Base-by-base conservation (phyloP, 176 grass and related monocot species). In the Lolium perenne region DNA sequence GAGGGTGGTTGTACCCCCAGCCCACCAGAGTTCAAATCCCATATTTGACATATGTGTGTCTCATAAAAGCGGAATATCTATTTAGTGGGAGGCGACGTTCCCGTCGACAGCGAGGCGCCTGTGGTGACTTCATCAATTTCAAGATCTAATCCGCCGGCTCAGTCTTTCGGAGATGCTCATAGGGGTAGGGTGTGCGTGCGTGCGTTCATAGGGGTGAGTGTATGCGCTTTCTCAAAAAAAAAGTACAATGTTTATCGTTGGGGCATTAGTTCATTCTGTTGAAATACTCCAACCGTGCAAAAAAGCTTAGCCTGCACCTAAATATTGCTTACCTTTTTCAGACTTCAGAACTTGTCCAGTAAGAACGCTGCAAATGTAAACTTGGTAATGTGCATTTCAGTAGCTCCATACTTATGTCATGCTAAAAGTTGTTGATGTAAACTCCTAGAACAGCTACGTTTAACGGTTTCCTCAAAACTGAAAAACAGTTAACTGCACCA, bases 361-460 rank as follows among this genome's bases (percentile, higher is more conserved):
- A 68, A 4, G 32, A 68, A 68, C 15, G 15, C 32, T 16, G 64
- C 64, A 56, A 53, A 4, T 35, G 17, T 12, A 20, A 38, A 51
- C 9, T 16, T 58, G 13, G 22, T 11, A 47, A 48, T 48, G 15
- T 61, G 6, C 17, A 13, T 6, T 0, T 17, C 63, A 68, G 15
- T 25, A 65, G 16, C 18, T 66, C 2, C 17, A 0, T 55, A 65
- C 69, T 13, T 13, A n/a, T 26, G 45, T 15, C 14, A 74, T 62
- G 54, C 23, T 12, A 77, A 56, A 82, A 56, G 71, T 14, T 75
- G 48, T 56, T 75, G 68, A 80, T 75, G 82, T 67, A 23, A 67
- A 75, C 23, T 65, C 29, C 4, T 67, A 9, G 48, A 80, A 1
- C 58, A 85, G 78, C 58, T 66, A 49, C 10, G 20, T 65, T 78